A percentile compares a stretch with the other conserved stretches of the same genome.
Conservation (phyloP, 768 basidiomycete species). For the Pisolithus tinctorius region DNA sequence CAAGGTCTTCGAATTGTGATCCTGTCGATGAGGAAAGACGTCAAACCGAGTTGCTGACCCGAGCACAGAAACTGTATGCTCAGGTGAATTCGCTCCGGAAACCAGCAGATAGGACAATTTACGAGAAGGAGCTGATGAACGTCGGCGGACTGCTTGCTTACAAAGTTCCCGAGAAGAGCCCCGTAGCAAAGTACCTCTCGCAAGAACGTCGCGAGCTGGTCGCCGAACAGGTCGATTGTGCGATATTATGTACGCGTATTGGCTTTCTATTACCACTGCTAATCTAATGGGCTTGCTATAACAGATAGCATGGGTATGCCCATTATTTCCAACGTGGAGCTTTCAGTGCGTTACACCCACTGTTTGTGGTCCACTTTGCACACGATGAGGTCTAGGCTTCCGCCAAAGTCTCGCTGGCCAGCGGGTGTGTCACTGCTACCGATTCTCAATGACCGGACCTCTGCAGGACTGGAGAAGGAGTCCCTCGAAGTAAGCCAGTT, state of each 20-base stretch:
- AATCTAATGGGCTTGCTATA: neutral
- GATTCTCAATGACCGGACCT: constrained; percentile 13
- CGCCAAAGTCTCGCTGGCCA: constrained; percentile 28
- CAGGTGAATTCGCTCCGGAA: constrained; percentile 51
- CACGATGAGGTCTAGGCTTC: constrained; percentile 40
- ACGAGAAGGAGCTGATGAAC: constrained; percentile 62
- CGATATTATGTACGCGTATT: constrained; percentile 65
- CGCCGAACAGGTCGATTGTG: constrained; percentile 83
- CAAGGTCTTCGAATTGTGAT: constrained; percentile 7
- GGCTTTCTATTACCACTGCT: neutral
- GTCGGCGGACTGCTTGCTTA: constrained; percentile 83
- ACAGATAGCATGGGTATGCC: constrained; percentile 47
- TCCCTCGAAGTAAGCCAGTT: constrained; percentile 29
- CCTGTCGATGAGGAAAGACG: constrained; percentile 32
- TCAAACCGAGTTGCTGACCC: constrained; percentile 44
- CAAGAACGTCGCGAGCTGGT: constrained; percentile 74
- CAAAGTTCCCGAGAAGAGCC: constrained; percentile 68
- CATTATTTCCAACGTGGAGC: constrained; percentile 55
- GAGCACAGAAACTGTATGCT: constrained; percentile 62
- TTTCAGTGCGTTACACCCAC: constrained; percentile 60
- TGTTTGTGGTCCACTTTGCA: constrained; percentile 53
- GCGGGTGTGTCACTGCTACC: constrained; percentile 44
- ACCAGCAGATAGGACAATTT: constrained; percentile 50
- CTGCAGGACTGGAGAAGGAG: constrained; percentile 27
- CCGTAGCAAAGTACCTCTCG: constrained; percentile 67